A percentile compares a stretch with the other conserved stretches of the same genome.
Conservation (phyloP, 345 rosid species). For the Viola odorata region DNA sequence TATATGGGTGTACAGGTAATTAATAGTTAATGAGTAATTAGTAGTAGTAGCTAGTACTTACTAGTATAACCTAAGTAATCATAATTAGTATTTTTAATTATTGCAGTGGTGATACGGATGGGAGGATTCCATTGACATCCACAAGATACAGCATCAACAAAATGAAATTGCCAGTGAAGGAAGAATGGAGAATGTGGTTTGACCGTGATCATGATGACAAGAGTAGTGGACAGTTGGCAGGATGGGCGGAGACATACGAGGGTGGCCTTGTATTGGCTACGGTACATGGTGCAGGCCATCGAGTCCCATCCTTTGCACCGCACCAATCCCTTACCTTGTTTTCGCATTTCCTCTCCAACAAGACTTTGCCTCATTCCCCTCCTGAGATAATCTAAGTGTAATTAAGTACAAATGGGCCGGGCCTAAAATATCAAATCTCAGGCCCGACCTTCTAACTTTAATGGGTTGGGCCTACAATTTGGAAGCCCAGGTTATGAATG, state of each 20-base stretch:
- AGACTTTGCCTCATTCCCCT: slow-evolving; percentile 21
- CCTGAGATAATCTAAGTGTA: no score
- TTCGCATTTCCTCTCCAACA: slow-evolving; percentile 43
- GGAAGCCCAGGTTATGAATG: no score
- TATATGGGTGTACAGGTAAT: slow-evolving; percentile 81
- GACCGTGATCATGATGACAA: no score
- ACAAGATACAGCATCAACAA: slow-evolving; percentile 62
- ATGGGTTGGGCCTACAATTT: no score
- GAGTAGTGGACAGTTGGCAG: slow-evolving; percentile 59
- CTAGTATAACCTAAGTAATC: no score
- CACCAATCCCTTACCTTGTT: slow-evolving; percentile 52
- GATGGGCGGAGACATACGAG: slow-evolving; percentile 62
- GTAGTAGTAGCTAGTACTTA: no score
- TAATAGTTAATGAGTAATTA: no score
- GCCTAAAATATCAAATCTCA: no score
- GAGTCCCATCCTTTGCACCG: slow-evolving; percentile 55
- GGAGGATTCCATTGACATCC: slow-evolving; percentile 77
- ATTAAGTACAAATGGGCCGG: no score
- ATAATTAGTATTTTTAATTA: background rate
- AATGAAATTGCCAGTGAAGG: slow-evolving; percentile 34
- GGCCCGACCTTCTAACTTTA: no score
- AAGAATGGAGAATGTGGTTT: slow-evolving; percentile 77
- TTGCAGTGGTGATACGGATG: slow-evolving; percentile 77
- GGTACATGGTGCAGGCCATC: slow-evolving; percentile 71
- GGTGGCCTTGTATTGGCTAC: slow-evolving; percentile 56